Evolutionary conservation across 2,329 filamentous ascomycete genomes (phyloP).

Genomic region (Aspergillus pseudonomiae): DNA sequence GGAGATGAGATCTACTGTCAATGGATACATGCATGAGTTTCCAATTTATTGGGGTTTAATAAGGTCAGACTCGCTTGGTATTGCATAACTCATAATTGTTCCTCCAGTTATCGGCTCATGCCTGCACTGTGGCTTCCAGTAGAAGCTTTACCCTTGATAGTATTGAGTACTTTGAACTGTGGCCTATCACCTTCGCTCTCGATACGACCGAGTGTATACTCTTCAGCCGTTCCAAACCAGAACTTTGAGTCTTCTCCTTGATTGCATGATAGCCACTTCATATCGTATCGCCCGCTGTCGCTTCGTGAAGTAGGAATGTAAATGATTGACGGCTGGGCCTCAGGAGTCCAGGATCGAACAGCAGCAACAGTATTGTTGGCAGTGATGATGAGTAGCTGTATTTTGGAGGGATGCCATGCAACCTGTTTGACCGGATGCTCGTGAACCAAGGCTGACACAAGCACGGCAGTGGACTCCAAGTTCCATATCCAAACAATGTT

Average conservation of each 20-base stretch:
- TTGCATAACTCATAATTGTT: neutral
- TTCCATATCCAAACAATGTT: constrained; percentile 53
- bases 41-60: neutral
- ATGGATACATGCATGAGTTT: neutral
- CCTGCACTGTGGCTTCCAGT: constrained; percentile 21
- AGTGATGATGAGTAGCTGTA: constrained; percentile 43
- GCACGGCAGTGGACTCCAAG: constrained; percentile 29
- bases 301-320: constrained; percentile 34
- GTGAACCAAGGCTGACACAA: constrained; percentile 45
- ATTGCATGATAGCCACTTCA: constrained; percentile 34
- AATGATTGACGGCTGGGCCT: constrained; percentile 32
- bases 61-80: neutral
- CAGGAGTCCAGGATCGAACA: constrained; percentile 38
- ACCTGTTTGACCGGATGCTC: constrained; percentile 45
- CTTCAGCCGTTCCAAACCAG: constrained; percentile 40
- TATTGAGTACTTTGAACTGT: constrained; percentile 34
- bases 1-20: neutral
- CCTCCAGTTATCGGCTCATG: constrained; percentile 22
- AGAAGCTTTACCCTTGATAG: constrained; percentile 26
- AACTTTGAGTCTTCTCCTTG: constrained; percentile 29
- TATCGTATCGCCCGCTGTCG: constrained; percentile 41
- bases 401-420: constrained; percentile 42
- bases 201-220: constrained; percentile 39
- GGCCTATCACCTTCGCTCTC: constrained; percentile 22
- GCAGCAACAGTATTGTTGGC: constrained; percentile 35